Evolutionary conservation across 2,329 filamentous ascomycete genomes (phyloP).

Genomic region (Escovopsis sp.): DNA sequence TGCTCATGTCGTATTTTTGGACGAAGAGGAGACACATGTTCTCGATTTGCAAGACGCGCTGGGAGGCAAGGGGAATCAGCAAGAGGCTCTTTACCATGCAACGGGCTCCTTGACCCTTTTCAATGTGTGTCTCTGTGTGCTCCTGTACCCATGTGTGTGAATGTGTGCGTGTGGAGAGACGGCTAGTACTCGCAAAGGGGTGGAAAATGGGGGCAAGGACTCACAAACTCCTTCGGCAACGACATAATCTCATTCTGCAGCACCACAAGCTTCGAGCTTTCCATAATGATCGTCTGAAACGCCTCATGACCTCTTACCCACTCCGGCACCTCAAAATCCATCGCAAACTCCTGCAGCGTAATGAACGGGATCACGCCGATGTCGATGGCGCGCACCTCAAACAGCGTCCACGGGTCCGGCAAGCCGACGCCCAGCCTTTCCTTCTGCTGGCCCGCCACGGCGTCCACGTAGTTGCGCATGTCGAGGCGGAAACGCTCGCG

Average conservation of each 20-base stretch:
- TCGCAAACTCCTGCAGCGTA: conserved; percentile 1
- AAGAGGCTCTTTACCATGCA: too few relatives aligned
- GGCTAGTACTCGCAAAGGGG: not conserved
- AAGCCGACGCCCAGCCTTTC: not conserved
- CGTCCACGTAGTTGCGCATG: conserved; percentile 2
- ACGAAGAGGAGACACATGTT: not conserved
- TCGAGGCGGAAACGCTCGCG: not conserved
- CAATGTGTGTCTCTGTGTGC: too few relatives aligned
- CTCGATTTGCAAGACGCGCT: not conserved
- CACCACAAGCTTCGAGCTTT: conserved; percentile 2
- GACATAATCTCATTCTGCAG: conserved; percentile 3
- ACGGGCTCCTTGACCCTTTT: too few relatives aligned
- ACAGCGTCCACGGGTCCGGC: conserved; percentile 1
- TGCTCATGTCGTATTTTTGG: not conserved
- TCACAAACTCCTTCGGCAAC: conserved; percentile 3
- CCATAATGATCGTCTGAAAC: conserved; percentile 2
- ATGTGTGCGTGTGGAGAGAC: too few relatives aligned
- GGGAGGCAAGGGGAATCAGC: not conserved
- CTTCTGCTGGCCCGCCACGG: not conserved
- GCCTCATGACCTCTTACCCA: conserved; percentile 2
- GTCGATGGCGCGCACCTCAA: not conserved
- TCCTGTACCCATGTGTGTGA: too few relatives aligned
- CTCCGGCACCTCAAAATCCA: conserved; percentile 3
- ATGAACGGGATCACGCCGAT: not conserved
- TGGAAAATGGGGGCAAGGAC: not conserved